Percentiles rank a stretch among this genome's conserved stretches.
These are phyloP conservation scores for Dendrobium nobile DNA, from an alignment of 106 monocot genomes.

Conservation along the genomic window DNA sequence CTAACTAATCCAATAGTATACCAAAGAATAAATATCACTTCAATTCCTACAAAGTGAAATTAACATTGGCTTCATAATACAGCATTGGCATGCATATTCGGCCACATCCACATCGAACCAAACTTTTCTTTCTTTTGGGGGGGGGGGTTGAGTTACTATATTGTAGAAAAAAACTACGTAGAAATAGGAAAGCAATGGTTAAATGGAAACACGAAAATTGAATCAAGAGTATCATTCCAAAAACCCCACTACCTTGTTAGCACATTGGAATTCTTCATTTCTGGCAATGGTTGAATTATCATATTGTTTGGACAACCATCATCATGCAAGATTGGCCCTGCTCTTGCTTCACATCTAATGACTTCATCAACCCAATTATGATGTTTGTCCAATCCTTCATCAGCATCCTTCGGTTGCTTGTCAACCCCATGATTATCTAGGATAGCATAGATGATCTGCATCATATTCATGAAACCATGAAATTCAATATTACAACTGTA, in stretches of 20 bases:
- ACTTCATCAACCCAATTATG: slow-evolving; percentile 97
- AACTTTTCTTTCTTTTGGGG: too few relatives aligned
- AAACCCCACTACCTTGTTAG: slow-evolving; percentile 47
- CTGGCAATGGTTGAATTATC: slow-evolving; percentile 18
- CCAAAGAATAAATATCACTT: too few relatives aligned
- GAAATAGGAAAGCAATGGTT: neutral
- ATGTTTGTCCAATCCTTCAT: slow-evolving; percentile 34
- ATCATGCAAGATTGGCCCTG: slow-evolving; percentile 18
- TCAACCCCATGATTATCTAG: slow-evolving; percentile 62
- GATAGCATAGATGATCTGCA: slow-evolving; percentile 61
- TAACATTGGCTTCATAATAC: too few relatives aligned
- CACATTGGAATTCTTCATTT: slow-evolving; percentile 40
- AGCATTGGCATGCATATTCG: too few relatives aligned
- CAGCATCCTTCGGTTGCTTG: slow-evolving; percentile 22
- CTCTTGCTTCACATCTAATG: slow-evolving; percentile 63
- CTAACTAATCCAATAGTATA: too few relatives aligned
- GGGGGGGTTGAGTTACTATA: neutral
- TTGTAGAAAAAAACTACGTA: neutral
- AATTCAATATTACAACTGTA: neutral
- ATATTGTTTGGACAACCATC: slow-evolving; percentile 29
- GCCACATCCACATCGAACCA: too few relatives aligned
- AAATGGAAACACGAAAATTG: neutral
- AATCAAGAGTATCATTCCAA: neutral
- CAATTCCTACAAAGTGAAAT: too few relatives aligned
- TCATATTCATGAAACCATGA: slow-evolving; percentile 3